Evolutionary conservation across 306 rosid species (phyloP).

Genomic region (Nissolia schottii): DNA sequence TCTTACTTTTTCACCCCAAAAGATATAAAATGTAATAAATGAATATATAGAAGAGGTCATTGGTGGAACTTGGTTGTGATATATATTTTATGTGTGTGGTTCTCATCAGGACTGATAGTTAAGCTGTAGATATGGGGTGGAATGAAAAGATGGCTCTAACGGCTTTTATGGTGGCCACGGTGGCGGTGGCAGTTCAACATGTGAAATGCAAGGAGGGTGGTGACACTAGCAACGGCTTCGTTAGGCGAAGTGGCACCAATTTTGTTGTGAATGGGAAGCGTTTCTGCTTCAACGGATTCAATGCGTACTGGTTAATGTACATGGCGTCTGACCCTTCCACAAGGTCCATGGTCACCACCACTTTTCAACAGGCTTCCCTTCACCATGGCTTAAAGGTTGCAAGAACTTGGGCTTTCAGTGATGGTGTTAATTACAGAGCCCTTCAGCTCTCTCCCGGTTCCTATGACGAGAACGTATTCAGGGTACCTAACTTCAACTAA

Average conservation of each 20-base stretch:
- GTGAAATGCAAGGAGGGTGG: background rate
- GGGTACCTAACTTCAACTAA: no score
- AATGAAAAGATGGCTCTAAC: background rate
- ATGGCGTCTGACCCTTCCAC: constrained; percentile 49
- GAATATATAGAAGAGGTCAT: background rate
- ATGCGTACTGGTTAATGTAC: constrained; percentile 56
- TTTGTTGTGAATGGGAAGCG: constrained; percentile 31
- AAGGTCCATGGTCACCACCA: constrained; percentile 33
- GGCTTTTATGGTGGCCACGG: background rate
- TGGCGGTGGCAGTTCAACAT: background rate
- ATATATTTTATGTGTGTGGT: background rate
- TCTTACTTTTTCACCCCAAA: no score
- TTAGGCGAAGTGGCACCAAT: constrained; percentile 33
- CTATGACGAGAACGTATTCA: constrained; percentile 29
- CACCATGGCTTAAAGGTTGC: constrained; percentile 26
- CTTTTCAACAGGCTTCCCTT: constrained; percentile 31
- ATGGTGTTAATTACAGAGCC: constrained; percentile 25
- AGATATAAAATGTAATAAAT: background rate
- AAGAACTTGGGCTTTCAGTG: constrained; percentile 43
- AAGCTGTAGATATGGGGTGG: constrained; percentile 22
- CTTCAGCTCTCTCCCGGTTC: constrained; percentile 38
- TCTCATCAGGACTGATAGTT: background rate
- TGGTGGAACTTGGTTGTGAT: background rate
- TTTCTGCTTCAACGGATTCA: constrained; percentile 50
- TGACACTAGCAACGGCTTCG: constrained; percentile 2